These are phyloP conservation scores for Candida chilensis DNA, from an alignment of 805 yeast species.

Conservation along the genomic window DNA sequence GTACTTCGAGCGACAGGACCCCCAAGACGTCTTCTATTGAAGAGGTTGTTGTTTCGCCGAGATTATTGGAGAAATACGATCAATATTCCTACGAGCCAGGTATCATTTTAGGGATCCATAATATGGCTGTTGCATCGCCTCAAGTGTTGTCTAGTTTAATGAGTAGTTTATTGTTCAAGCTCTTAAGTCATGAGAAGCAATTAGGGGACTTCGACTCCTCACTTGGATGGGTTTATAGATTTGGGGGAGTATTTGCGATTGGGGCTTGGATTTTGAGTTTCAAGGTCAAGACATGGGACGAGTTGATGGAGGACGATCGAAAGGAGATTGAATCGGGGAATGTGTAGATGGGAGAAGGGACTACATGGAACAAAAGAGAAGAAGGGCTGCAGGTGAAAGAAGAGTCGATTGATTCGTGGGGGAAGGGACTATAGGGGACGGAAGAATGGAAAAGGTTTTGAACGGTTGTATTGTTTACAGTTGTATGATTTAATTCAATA, in stretches of 20 bases:
- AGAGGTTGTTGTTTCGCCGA: not conserved
- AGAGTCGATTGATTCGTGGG: too few species aligned
- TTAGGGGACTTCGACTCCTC: slow-evolving; percentile 25
- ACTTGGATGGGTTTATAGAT: slow-evolving; percentile 47
- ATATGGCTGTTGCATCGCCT: slow-evolving; percentile 49
- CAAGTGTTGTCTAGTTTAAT: slow-evolving; percentile 43
- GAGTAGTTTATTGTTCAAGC: slow-evolving; percentile 34
- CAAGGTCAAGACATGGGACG: slow-evolving; percentile 30
- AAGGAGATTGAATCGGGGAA: too few species aligned
- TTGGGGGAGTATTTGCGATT: slow-evolving; percentile 42
- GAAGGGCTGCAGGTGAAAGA: too few species aligned
- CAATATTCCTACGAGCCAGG: slow-evolving; percentile 47
- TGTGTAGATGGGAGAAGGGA: too few species aligned
- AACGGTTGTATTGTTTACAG: too few species aligned
- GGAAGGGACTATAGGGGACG: too few species aligned
- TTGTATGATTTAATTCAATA: too few species aligned
- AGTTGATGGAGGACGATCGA: slow-evolving; percentile 24
- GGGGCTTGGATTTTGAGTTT: slow-evolving; percentile 33
- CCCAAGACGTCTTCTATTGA: not conserved
- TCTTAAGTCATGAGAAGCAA: slow-evolving; percentile 15
- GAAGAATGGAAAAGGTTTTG: too few species aligned
- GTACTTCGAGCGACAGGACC: not conserved
- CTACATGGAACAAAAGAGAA: too few species aligned
- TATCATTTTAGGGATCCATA: slow-evolving; percentile 45
- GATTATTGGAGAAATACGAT: slow-evolving; percentile 14